Base-by-base conservation (phyloP, 2,329 filamentous ascomycete genomes). In the Tolypocladium tropicale region DNA sequence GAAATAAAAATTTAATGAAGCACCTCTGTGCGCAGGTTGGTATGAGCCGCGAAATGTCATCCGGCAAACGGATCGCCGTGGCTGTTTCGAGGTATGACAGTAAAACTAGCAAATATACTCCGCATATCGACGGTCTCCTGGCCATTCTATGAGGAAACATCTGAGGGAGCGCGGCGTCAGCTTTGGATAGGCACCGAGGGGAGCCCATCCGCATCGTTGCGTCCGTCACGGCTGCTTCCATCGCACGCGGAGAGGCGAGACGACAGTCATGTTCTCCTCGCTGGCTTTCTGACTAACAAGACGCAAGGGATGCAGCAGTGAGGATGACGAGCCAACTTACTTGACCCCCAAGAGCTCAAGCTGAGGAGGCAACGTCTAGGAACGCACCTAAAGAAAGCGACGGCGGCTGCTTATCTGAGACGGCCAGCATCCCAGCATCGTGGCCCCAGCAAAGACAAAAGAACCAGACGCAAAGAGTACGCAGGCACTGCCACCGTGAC, bases 1-100 rank as follows among this genome's bases (percentile, higher is more conserved):
- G 72, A n/a, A 69, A 67, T 61, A 90, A 72, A 63, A 89, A 90
- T 11, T 78, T 78, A 59, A 76, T 64, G 62, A 90, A 76, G 67
- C 88, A 91, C 46, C 68, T 62, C 59, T 76, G 70, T 4, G 85
- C 84, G 64, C 86, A 89, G 16, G 68, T 59, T 7, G 84, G 83
- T n/a, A 85, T 69, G 53, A 74, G 70, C 54, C 68, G 63, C 41
- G 73, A 67, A 30, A 80, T 63, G 41, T 74, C 72, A 55, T 62
- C 64, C 1, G 70, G 66, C 41, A 76, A 65, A 56, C 63, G 65
- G 57, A 65, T 63, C 43, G 66, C 63, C 54, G 63, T 52, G 36
- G 65, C 64, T 46, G 64, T 62, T 41, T 62, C 62, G 52, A 61
- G 57, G 60, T 61, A 60, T 46, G 65, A 62, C 32, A 68, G 55